phyloP scores from a whole-genome alignment of 257 asterid genomes.

The Nicotiana benthamiana region DNA sequence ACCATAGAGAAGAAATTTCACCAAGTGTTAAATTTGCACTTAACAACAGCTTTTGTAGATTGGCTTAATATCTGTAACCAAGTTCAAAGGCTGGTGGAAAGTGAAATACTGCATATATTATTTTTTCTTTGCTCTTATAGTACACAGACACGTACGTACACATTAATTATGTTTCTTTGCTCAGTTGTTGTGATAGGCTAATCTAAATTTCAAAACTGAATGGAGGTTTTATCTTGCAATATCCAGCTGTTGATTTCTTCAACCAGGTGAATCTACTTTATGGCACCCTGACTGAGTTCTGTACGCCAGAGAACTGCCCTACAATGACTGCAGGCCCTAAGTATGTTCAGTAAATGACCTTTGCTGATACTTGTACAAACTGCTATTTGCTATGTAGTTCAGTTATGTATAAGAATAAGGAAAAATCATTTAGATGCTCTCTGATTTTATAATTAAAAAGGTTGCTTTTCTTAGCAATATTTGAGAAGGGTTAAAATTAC shows the following conservation, averaged over 20 bases:
- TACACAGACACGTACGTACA: neutral
- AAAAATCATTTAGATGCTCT: neutral
- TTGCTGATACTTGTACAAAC: neutral
- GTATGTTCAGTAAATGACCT: constrained; percentile 35
- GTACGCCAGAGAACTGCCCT: constrained; percentile 86
- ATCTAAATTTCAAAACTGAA: constrained; percentile 17
- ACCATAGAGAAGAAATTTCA: neutral
- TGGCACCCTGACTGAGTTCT: constrained; percentile 92
- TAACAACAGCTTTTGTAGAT: neutral
- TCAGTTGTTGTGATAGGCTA: constrained; percentile 2
- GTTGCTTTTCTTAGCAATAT: neutral
- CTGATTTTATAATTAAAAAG: neutral
- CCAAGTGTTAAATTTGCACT: neutral
- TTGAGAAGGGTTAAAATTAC: neutral
- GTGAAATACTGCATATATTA: neutral
- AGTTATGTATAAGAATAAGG: neutral
- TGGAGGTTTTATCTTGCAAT: constrained; percentile 21
- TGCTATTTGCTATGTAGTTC: constrained; percentile 2
- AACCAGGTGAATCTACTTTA: constrained; percentile 91
- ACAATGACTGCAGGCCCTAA: constrained; percentile 98
- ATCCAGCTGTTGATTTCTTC: constrained; percentile 92
- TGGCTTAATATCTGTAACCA: neutral
- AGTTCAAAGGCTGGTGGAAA: neutral
- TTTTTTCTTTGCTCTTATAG: neutral
- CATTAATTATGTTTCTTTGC: neutral